These are phyloP conservation scores for Globisporangium lucens DNA, from an alignment of 352 stramenopile genomes.

Conservation along the genomic window DNA sequence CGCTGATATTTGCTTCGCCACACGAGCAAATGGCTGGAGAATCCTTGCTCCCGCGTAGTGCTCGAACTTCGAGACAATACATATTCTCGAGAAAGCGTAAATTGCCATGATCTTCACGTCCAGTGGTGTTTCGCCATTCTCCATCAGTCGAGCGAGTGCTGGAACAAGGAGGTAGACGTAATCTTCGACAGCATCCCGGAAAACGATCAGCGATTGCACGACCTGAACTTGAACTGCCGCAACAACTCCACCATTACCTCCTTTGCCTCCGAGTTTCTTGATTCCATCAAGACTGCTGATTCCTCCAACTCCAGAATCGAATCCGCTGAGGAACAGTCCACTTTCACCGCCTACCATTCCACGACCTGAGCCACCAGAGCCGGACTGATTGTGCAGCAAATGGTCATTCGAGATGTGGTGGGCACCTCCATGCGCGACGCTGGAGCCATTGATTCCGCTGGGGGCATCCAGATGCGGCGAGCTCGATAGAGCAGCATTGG, in stretches of 20 bases:
- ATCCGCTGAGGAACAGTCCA: conserved; percentile 27
- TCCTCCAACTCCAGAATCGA: conserved; percentile 8
- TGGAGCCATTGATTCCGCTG: neutral
- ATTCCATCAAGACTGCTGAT: conserved; percentile 18
- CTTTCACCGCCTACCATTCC: conserved; percentile 5
- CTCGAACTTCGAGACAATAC: conserved; percentile 70
- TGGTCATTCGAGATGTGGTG: conserved; percentile 18
- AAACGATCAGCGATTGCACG: conserved; percentile 88
- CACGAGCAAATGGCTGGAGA: conserved; percentile 63
- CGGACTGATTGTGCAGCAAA: conserved; percentile 3
- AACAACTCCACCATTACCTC: conserved; percentile 21
- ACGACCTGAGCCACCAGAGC: neutral
- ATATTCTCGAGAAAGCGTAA: conserved; percentile 65
- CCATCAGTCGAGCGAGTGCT: conserved; percentile 90
- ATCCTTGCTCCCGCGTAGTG: conserved; percentile 75
- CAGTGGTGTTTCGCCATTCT: conserved; percentile 85
- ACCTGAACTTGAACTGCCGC: conserved; percentile 74
- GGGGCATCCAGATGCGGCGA: conserved; percentile 6
- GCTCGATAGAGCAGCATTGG: neutral
- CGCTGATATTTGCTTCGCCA: conserved; percentile 69
- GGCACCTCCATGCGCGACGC: conserved; percentile 4
- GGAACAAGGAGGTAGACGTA: conserved; percentile 95
- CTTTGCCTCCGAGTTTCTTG: conserved; percentile 20
- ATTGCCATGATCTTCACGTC: conserved; percentile 76
- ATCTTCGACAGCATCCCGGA: conserved; percentile 90